Base-by-base conservation (phyloP, 2,329 filamentous ascomycete genomes). In the Colletotrichum karsti region DNA sequence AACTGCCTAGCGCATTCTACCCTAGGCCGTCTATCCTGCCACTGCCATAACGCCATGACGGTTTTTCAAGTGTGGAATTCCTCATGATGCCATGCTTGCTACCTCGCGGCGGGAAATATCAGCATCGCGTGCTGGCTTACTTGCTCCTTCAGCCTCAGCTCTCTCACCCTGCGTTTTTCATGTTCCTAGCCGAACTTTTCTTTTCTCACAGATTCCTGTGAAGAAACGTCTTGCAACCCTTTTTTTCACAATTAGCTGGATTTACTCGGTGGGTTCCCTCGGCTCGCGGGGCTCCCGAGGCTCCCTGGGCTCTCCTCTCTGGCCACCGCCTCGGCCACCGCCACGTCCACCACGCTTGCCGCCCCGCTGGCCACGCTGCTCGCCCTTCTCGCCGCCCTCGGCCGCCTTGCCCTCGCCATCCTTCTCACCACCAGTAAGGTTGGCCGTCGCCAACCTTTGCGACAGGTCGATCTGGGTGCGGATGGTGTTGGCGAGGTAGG, bases 401-500 rank as follows among this genome's bases (percentile, higher is more conserved):
- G 63, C 72, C 20, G 73, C 73, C 80, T 83, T 87, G 71, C 78
- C 78, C 74, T 87, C 85, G 48, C 79, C 81, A 18, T 84, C 84
- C 76, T 85, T 85, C 44, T 87, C 86, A 71, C 76, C 79, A 70
- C 74, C 80, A 48, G 82, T 79, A 39, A 95, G 85, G 74, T 88
- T 87, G 71, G 92, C 90, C n/a, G 91, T 96, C 60, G 95, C 95
- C 77, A 99, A 86, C 72, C 95, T 90, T 88, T 98, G 97, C 72
- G 95, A 97, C 67, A 99, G 90, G 78, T 98, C 96, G 85, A 99
- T 98, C 86, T 99, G 96, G 74, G 95, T 98, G 81, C 95, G 94
- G 83, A 98, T 97, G 73, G 94, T 98, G 88, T 98, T 99, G 80
- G 96, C 94, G 72, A 99, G 89, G 86, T 99, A 99, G 73, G 94